Conservation (phyloP, 176 grass and related monocot genomes). For the Rhynchospora pubera region DNA sequence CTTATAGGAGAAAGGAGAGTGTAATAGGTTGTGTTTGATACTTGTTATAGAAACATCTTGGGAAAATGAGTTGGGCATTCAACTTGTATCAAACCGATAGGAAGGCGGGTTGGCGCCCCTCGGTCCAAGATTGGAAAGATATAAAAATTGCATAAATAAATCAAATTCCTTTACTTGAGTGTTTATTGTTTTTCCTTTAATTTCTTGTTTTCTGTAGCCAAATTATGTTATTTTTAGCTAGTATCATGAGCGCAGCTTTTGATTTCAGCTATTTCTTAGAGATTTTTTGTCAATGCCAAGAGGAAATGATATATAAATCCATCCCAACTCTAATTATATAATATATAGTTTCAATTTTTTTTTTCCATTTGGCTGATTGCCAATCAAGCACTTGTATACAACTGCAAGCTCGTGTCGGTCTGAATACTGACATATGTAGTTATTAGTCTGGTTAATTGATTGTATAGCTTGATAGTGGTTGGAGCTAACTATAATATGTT, state of each 20-base stretch:
- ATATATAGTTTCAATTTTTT: background rate
- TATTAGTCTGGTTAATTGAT: too few relatives aligned
- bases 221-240: background rate
- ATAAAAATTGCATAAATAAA: background rate
- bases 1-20: background rate
- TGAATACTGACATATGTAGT: too few relatives aligned
- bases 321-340: background rate
- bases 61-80: background rate
- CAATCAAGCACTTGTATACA: too few relatives aligned
- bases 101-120: background rate
- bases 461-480: too few relatives aligned
- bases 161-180: background rate
- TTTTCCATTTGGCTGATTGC: background rate
- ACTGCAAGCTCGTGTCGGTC: too few relatives aligned
- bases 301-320: background rate
- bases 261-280: background rate
- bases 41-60: conserved; percentile 7
- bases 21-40: background rate
- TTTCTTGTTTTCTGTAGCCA: background rate
- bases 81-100: background rate
- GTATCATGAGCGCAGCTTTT: background rate
- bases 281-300: background rate
- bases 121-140: background rate
- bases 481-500: too few relatives aligned
- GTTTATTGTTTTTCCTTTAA: background rate